Evolutionary conservation across 176 grass and related monocot genomes (phyloP).

Genomic region (Lolium rigidum): DNA sequence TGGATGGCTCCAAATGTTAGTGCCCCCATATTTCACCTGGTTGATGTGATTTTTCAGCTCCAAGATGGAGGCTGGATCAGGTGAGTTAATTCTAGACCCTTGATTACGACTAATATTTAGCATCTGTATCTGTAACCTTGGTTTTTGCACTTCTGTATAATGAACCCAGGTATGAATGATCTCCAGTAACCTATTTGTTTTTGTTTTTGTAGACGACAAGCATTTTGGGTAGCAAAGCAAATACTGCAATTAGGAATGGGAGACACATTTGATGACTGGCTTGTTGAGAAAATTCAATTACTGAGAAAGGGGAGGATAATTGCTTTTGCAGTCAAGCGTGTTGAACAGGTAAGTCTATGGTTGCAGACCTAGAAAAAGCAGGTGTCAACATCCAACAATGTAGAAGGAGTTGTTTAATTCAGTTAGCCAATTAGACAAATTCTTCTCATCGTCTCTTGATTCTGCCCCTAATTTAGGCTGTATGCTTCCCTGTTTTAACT

Average conservation of each 20-base stretch:
- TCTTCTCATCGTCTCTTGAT: conserved; percentile 3
- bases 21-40: conserved; percentile 91
- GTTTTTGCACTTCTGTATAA: conserved; percentile 1
- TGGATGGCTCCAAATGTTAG: conserved; percentile 95
- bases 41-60: conserved; percentile 95
- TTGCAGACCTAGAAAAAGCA: background rate
- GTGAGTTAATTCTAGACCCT: conserved; percentile 47
- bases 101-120: conserved; percentile 38
- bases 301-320: conserved; percentile 85
- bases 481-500: conserved; percentile 38
- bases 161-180: conserved; percentile 4
- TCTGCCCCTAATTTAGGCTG: background rate
- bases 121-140: conserved; percentile 15
- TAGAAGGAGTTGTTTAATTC: conserved; percentile 10
- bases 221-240: conserved; percentile 99
- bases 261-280: conserved; percentile 99
- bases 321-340: conserved; percentile 82
- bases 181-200: background rate
- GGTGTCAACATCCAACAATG: background rate
- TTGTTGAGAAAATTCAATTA: conserved; percentile 96
- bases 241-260: conserved; percentile 99
- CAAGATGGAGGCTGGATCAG: conserved; percentile 99
- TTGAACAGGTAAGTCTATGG: conserved; percentile 81
- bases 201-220: conserved; percentile 79
- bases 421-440: conserved; percentile 13